Percentiles rank a stretch among this genome's conserved stretches.
Conservation (phyloP, 2,329 filamentous ascomycete genomes). For the Neurospora crassa region DNA sequence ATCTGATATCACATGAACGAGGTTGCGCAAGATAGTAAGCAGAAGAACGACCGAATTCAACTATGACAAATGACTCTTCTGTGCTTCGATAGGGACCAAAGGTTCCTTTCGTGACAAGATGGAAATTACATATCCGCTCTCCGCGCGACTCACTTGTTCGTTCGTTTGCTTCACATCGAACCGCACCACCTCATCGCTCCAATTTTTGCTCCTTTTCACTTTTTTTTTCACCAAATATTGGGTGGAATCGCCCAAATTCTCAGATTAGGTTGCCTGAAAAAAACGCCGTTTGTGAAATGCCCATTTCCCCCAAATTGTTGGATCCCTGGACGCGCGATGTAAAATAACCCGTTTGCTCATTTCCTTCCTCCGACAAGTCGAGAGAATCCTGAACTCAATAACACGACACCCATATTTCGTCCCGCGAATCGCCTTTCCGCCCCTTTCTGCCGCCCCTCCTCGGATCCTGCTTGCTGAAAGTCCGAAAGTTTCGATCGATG, state of each 20-base stretch:
- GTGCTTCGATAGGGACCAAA: background rate
- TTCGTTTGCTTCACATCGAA: background rate
- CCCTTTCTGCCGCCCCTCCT: background rate
- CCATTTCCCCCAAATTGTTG: background rate
- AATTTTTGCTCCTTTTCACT: background rate
- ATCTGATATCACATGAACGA: background rate
- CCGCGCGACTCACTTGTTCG: background rate
- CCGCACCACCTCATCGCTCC: background rate
- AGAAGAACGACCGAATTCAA: background rate
- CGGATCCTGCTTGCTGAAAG: background rate
- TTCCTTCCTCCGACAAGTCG: background rate
- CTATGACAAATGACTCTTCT: background rate
- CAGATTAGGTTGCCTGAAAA: background rate
- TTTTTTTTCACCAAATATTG: background rate
- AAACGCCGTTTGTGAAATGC: background rate
- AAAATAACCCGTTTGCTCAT: background rate
- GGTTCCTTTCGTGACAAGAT: background rate
- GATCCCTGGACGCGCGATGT: constrained; percentile 1
- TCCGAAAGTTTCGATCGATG: background rate
- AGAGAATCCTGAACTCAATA: background rate
- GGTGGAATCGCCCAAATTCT: background rate
- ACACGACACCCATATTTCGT: background rate
- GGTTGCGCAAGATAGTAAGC: background rate
- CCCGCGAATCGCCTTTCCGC: background rate
- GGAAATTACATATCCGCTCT: background rate